These are phyloP conservation scores for Gaeumannomyces sp. DNA, from an alignment of 2,329 filamentous ascomycete species.

Conservation along the genomic window DNA sequence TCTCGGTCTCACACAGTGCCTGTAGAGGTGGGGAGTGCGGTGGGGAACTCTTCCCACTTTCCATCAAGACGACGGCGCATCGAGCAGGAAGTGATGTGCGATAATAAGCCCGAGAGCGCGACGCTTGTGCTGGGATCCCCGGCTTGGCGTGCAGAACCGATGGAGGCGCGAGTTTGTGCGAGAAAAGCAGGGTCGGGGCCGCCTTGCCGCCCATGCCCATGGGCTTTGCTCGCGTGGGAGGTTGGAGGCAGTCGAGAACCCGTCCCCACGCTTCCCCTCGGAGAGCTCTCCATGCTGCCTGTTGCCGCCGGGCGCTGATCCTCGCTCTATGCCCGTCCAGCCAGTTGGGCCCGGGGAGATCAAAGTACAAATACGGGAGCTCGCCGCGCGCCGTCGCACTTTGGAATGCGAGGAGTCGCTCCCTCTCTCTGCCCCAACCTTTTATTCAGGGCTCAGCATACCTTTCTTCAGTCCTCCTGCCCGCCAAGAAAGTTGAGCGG, in stretches of 20 bases:
- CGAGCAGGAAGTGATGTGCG: not conserved
- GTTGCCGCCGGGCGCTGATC: not conserved
- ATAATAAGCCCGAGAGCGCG: slow-evolving; percentile 1
- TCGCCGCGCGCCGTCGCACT: not conserved
- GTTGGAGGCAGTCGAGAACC: not conserved
- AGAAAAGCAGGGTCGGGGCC: not conserved
- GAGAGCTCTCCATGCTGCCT: not conserved
- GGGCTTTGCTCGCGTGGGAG: too few species aligned
- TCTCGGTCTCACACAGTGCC: not conserved
- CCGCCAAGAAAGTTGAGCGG: not conserved
- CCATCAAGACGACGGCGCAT: not conserved
- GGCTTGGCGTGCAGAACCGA: not conserved
- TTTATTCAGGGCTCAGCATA: too few species aligned
- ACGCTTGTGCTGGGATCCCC: not conserved
- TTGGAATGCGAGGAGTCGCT: not conserved
- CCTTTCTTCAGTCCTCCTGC: not conserved
- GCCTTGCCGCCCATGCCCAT: too few species aligned
- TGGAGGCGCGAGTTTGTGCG: not conserved
- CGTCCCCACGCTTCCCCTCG: not conserved
- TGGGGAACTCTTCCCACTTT: not conserved
- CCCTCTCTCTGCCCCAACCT: not conserved
- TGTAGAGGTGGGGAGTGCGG: not conserved
- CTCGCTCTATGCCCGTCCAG: not conserved
- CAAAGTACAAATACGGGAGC: not conserved
- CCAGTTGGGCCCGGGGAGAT: not conserved